These are phyloP conservation scores for Apium graveolens DNA, from an alignment of 129 eudicot species.

Conservation along the genomic window DNA sequence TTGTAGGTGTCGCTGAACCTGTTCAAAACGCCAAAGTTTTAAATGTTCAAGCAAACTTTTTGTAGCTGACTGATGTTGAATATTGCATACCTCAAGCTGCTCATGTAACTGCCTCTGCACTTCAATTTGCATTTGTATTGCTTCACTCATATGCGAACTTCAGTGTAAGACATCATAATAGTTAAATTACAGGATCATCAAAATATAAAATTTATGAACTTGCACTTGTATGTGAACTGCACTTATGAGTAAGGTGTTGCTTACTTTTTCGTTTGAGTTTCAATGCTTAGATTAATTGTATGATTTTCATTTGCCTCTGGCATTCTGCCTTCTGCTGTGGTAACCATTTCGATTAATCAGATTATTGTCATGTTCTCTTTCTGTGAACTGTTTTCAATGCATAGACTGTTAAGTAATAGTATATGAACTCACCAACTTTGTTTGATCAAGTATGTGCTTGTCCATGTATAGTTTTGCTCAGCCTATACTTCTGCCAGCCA, in stretches of 20 bases:
- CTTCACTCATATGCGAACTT: constrained; percentile 62
- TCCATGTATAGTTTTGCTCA: constrained; percentile 68
- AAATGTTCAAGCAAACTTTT: not conserved
- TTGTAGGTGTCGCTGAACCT: constrained; percentile 92
- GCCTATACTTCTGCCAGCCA: constrained; percentile 76
- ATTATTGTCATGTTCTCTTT: constrained; percentile 8
- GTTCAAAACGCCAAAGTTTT: not conserved
- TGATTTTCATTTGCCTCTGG: constrained; percentile 41
- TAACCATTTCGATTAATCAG: constrained; percentile 26
- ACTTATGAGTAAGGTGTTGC: constrained; percentile 13
- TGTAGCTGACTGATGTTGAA: not conserved
- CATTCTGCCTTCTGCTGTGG: constrained; percentile 30
- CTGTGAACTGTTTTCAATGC: not conserved
- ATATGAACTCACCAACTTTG: constrained; percentile 44
- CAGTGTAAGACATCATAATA: constrained; percentile 25
- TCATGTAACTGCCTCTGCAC: constrained; percentile 77
- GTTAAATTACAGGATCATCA: constrained; percentile 8
- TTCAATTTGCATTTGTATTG: constrained; percentile 83
- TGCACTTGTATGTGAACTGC: no score
- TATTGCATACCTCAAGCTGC: constrained; percentile 83
- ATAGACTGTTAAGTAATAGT: not conserved
- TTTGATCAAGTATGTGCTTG: constrained; percentile 46
- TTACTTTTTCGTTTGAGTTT: constrained; percentile 64
- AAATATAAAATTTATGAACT: not conserved
- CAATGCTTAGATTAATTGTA: constrained; percentile 31